These are phyloP conservation scores for Saxophila tyrrhenica DNA, from an alignment of 495 filamentous ascomycete genomes.

Conservation along the genomic window DNA sequence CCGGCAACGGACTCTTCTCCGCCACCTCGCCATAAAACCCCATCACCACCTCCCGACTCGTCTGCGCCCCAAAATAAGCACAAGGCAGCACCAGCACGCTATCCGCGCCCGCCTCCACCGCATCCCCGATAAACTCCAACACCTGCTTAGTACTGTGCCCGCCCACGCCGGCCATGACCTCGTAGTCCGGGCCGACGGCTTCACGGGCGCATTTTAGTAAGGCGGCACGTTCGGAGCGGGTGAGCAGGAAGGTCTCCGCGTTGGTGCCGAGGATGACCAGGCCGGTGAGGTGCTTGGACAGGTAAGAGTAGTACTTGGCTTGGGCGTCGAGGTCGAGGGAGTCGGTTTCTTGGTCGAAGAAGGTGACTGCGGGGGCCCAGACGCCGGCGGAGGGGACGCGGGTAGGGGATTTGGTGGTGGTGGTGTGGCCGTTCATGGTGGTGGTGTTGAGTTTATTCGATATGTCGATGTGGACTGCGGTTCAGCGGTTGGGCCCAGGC, in stretches of 20 bases:
- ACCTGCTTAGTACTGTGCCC: constrained; percentile 56
- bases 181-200: constrained; percentile 19
- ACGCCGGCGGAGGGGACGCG: constrained; percentile 16
- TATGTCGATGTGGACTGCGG: too few species aligned
- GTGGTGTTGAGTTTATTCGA: too few species aligned
- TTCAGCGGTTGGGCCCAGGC: too few species aligned
- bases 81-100: constrained; percentile 51
- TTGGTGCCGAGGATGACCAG: constrained; percentile 26
- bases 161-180: constrained; percentile 38
- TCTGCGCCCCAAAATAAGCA: constrained; percentile 53
- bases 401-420: not conserved
- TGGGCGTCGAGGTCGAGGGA: constrained; percentile 17
- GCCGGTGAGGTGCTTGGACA: constrained; percentile 22
- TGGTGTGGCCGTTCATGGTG: constrained; percentile 12
- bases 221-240: constrained; percentile 19
- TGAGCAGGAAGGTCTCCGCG: constrained; percentile 24
- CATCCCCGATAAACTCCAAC: constrained; percentile 47
- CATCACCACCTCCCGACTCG: constrained; percentile 44
- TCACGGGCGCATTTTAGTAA: constrained; percentile 18
- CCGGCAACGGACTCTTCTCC: constrained; percentile 37
- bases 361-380: constrained; percentile 23
- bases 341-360: constrained; percentile 23
- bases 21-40: constrained; percentile 52
- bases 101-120: constrained; percentile 44
- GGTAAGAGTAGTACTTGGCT: constrained; percentile 23